Evolutionary conservation across 768 basidiomycete species (phyloP).

Genomic region (Dioszegia aurantiaca): DNA sequence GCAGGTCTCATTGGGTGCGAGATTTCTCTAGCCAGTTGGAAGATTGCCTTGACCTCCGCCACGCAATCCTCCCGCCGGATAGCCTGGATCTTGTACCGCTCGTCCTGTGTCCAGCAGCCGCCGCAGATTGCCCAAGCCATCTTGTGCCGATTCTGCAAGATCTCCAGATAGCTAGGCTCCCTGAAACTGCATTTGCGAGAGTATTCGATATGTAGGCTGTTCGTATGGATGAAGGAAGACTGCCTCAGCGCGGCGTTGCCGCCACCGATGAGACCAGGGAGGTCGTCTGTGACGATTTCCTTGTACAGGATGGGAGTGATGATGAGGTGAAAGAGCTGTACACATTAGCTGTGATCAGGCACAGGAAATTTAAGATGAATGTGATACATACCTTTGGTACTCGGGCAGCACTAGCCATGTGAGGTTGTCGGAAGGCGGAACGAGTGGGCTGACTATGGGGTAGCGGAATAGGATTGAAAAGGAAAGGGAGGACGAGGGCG

Average conservation of each 20-base stretch:
- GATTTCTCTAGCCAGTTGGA: too few relatives aligned
- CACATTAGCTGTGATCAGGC: neutral
- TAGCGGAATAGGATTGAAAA: too few relatives aligned
- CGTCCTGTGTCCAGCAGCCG: neutral
- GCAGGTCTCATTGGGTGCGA: neutral
- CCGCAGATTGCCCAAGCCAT: neutral
- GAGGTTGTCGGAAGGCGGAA: too few relatives aligned
- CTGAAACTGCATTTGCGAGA: neutral
- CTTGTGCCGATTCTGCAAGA: neutral
- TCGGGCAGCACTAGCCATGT: too few relatives aligned
- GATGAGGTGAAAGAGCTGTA: neutral
- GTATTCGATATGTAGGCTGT: neutral
- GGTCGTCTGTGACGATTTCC: neutral
- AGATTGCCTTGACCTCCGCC: too few relatives aligned
- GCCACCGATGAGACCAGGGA: neutral
- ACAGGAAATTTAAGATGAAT: neutral
- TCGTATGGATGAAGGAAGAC: neutral
- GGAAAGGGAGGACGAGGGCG: too few relatives aligned
- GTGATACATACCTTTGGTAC: too few relatives aligned
- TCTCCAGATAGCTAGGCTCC: neutral
- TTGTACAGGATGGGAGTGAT: neutral
- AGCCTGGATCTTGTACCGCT: too few relatives aligned
- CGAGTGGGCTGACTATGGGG: too few relatives aligned
- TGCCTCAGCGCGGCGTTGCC: neutral
- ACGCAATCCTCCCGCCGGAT: too few relatives aligned